A percentile compares a stretch with the other conserved stretches of the same genome.
phyloP scores from a whole-genome alignment of 768 basidiomycete genomes.

The Asterophora lycoperdoides region DNA sequence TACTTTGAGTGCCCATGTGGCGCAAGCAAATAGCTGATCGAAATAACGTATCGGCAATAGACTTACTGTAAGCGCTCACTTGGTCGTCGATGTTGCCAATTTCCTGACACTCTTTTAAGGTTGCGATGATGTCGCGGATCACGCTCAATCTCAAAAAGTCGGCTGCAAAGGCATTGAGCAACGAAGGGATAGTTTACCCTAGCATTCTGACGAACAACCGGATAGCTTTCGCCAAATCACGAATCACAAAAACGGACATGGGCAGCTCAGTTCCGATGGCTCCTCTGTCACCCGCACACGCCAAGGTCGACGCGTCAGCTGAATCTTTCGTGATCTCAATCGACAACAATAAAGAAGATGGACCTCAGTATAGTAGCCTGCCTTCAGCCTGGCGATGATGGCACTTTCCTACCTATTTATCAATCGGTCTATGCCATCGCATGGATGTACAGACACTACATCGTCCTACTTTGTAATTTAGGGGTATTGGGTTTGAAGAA shows the following conservation, averaged over 20 bases:
- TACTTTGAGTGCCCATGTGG: not conserved
- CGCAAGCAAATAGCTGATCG: slow-evolving; percentile 7
- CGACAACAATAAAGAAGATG: too few species aligned
- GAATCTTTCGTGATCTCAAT: too few species aligned
- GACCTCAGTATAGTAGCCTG: too few species aligned
- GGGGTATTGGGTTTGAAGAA: too few species aligned
- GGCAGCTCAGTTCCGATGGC: not conserved
- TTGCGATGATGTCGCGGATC: slow-evolving; percentile 68
- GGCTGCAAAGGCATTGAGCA: slow-evolving; percentile 15
- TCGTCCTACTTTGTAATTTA: too few species aligned
- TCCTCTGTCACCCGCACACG: not conserved
- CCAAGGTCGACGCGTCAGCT: too few species aligned
- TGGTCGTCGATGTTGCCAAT: not conserved
- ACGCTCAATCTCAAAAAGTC: slow-evolving; percentile 55
- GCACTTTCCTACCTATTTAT: too few species aligned
- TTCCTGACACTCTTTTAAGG: slow-evolving; percentile 24
- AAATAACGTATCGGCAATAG: not conserved
- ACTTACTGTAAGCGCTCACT: not conserved
- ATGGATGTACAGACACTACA: too few species aligned
- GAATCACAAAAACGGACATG: too few species aligned
- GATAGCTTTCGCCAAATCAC: not conserved
- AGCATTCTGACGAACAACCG: not conserved
- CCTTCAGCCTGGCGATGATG: too few species aligned
- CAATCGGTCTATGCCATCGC: too few species aligned
- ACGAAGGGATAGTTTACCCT: not conserved